phyloP scores from a whole-genome alignment of 805 yeast species.

The Wickerhamiella kurtzmanii region DNA sequence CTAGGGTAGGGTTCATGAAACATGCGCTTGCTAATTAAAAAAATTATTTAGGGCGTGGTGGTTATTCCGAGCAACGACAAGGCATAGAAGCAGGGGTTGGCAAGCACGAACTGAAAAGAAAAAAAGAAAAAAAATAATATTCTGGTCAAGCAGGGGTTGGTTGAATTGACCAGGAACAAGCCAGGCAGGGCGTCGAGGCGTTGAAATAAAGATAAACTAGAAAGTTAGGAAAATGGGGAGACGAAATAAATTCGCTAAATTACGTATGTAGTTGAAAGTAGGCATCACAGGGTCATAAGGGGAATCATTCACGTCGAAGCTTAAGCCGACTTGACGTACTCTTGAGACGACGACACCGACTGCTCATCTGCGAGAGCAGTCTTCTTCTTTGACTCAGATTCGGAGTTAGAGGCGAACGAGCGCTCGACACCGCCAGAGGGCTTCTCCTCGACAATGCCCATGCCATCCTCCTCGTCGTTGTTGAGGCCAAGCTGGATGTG shows the following conservation, averaged over 20 bases:
- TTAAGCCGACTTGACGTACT: neutral
- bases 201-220: too few species aligned
- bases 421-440: constrained; percentile 1
- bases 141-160: too few species aligned
- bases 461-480: constrained; percentile 15
- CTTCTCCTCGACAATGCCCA: constrained; percentile 12
- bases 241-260: too few species aligned
- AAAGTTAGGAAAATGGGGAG: too few species aligned
- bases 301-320: neutral
- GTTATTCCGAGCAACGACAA: neutral
- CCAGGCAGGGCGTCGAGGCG: too few species aligned
- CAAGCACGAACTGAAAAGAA: too few species aligned
- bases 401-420: neutral
- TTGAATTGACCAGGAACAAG: too few species aligned
- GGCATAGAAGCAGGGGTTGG: too few species aligned
- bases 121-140: too few species aligned
- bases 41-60: neutral
- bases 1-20: neutral
- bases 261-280: neutral
- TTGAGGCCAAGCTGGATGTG: constrained; percentile 11
- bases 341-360: neutral
- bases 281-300: neutral
- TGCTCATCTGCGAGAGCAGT: neutral
- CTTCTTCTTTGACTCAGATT: neutral
- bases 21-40: neutral